Evolutionary conservation across 305 asterid species (phyloP).

Genomic region (Ajuga reptans): DNA sequence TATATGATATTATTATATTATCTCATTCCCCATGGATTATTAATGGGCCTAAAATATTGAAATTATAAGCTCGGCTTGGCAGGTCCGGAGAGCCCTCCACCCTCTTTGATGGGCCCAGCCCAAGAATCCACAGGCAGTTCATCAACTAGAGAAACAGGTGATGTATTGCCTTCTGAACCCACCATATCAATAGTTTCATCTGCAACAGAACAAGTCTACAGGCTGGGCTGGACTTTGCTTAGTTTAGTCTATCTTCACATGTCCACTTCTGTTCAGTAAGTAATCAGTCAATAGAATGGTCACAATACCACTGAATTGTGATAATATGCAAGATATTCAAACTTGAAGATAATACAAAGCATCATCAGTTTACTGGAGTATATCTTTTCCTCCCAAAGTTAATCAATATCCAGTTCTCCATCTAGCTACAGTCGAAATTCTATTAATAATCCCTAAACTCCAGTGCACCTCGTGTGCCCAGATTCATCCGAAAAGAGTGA

Average conservation of each 20-base stretch:
- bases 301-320: not conserved
- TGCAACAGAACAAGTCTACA: slow-evolving; percentile 2
- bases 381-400: too few species aligned
- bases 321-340: not conserved
- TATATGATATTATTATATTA: not conserved
- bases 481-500: not conserved
- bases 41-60: not conserved
- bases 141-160: slow-evolving; percentile 22
- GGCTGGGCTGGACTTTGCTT: slow-evolving; percentile 9
- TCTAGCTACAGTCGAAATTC: too few species aligned
- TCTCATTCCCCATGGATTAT: not conserved
- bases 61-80: slow-evolving; percentile 1
- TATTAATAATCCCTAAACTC: not conserved
- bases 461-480: not conserved
- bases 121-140: slow-evolving; percentile 20
- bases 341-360: not conserved
- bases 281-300: not conserved
- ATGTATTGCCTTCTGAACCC: slow-evolving; percentile 21
- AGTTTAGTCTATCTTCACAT: slow-evolving; percentile 14
- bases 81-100: slow-evolving; percentile 33
- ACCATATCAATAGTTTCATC: slow-evolving; percentile 12
- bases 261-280: not conserved
- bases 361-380: not conserved
- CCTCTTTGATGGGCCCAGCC: slow-evolving; percentile 22
- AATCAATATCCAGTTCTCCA: too few species aligned